Base-by-base conservation (phyloP, 2,329 filamentous ascomycete genomes). In the Didymella arachidicola region DNA sequence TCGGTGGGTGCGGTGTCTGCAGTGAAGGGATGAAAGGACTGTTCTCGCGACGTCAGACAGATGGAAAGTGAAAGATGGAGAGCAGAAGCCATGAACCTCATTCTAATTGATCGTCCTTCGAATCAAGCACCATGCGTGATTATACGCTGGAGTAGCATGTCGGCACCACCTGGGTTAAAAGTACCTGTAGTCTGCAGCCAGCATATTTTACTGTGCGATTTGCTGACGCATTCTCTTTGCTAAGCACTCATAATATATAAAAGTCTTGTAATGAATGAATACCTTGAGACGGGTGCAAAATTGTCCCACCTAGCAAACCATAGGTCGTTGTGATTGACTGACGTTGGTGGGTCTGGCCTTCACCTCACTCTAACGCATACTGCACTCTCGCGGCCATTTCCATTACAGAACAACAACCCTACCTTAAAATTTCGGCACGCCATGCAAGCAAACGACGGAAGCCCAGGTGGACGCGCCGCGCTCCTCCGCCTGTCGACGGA, bases 391-490 rank as follows among this genome's bases (percentile, higher is more conserved):
- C 12, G 12, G 4, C 30, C 12, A 16, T 10, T 19, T 22, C 25
- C 14, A n/a, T 22, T 36, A 10, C 36, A 10, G 7, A 39, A 18
- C 16, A 19, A 10, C 18, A 39, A 6, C 18, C 8, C 36, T 5
- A 12, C 3, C 36, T 11, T 41, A 16, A 16, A 5, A 27, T 27
- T 25, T 27, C 25, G 32, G n/a, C 14, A 1, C 22, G 25, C 7
- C 39, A 56, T 56, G 53, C 46, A 45, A 45, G 29, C 46, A 1
- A 16, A 7, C 32, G 46, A 56, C n/a, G 30, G 41, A n/a, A 46
- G 53, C 19, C 34, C 36, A 10, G n/a, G 25, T n/a, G 54, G 41
- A 19, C 47, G 48, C 18, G 39, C 11, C 11, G 47, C 48, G 10
- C 54, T 57, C 27, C 12, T 52, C 6, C 27, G 34, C 7, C 19